Evolutionary conservation across 768 basidiomycete species (phyloP), one percentile per base, ranked within the genome.

Genomic region (Pleurotus cornucopiae): DNA sequence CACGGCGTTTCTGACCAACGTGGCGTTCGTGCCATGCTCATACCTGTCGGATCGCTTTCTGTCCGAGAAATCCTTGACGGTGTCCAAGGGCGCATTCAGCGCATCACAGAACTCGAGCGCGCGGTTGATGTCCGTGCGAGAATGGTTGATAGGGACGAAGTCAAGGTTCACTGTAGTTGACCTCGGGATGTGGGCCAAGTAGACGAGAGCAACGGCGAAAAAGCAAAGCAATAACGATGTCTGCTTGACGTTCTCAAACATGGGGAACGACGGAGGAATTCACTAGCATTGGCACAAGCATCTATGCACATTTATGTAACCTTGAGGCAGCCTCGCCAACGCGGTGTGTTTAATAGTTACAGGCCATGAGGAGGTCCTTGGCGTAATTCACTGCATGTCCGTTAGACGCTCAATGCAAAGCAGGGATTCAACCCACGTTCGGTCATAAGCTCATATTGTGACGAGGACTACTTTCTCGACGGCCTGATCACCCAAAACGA

Each of bases 1-100:
- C 44, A 81, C 88, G 16, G 85, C 91, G 63, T 93, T 91, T 65
- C 71, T 78, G 57, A 95, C 76, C 56, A 87, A 73, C 7, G 82
- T 82, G 1, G 88, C 70, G 12, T 71, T 71, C 3, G 90, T 91
- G 6, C 84, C 88, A 3, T 72, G 63, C 9, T 76, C 82, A 57
- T 76, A 88, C 26, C 88, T 74, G 64, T 90, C 88, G 1, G 86
- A 88, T 30, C 71, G 37, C 37, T 53, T n/a, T 41, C 51, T 37
- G 16, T 53, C 39, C 13, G 37, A n/a, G 51, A 53, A 53, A 38
- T 23, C 18, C 51, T 43, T 53, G 21, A 25, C 51, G 5, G 51
- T 44, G 20, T 44, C 16, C n/a, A 21, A 11, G 16, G 37, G 16
- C 9, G 5, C 11, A 20, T 41, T 12, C 38, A 53, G 18, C 14